Evolutionary conservation across 208 protist genomes (phyloP), one percentile per base, ranked within the genome.

Genomic region (Zelonia costaricensis): DNA sequence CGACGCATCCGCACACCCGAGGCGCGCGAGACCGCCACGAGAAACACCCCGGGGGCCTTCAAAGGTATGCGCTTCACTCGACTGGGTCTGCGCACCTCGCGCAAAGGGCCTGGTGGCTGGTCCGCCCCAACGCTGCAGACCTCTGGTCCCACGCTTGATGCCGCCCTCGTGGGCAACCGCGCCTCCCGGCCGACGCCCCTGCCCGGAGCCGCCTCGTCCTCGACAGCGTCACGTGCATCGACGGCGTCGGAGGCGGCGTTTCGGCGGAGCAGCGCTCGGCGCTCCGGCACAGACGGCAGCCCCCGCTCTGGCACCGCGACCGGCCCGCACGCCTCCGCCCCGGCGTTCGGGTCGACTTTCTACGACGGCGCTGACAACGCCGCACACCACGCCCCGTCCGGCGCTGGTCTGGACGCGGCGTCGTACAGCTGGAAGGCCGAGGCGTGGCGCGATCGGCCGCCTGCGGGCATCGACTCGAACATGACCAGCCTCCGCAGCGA

Each of bases 91-190:
- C 80, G 85, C 46, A 88, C 81, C 10, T 87, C 80, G 6, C 85
- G 85, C 48, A 78, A 77, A 28, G 78, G 85, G 3, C 75, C 80
- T 1, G 78, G 85, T 4, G 69, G 81, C 38, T 88, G 85, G 81
- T 74, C 76, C 20, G 60, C 78, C 55, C 73, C 83, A 16, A 56
- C 33, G 16, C 61, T n/a, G n/a, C n/a, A n/a, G n/a, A n/a, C n/a
- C n/a, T n/a, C n/a, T n/a, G n/a, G n/a, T n/a, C n/a, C n/a, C n/a
- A n/a, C n/a, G n/a, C n/a, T n/a, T n/a, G n/a, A n/a, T n/a, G n/a
- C n/a, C n/a, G n/a, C n/a, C n/a, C n/a, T n/a, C n/a, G n/a, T n/a
- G 9, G 28, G 42, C 49, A 9, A n/a, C n/a, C n/a, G n/a, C n/a
- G n/a, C n/a, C n/a, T n/a, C n/a, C n/a, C n/a, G n/a, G n/a, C n/a